Percentiles rank a stretch among this genome's conserved stretches.
These are phyloP conservation scores for Tillandsia leiboldiana DNA, from an alignment of 176 grass and related monocot species.

Conservation along the genomic window DNA sequence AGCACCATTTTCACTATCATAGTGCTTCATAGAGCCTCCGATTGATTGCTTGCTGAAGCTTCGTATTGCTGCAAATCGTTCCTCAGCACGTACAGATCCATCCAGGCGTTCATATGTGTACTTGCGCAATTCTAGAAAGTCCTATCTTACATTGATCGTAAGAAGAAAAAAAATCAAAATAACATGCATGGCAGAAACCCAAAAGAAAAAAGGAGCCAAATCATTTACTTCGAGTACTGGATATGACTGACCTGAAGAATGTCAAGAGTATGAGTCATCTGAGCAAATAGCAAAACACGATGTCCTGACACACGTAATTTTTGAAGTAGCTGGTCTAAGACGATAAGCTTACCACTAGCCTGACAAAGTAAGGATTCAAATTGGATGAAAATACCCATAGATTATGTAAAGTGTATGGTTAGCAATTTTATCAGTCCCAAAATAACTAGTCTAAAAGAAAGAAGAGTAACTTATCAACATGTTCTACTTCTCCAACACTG, in stretches of 20 bases:
- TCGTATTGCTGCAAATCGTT: slow-evolving; percentile 89
- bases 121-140: slow-evolving; percentile 81
- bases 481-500: not conserved
- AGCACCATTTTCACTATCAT: slow-evolving; percentile 43
- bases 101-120: slow-evolving; percentile 88
- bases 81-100: slow-evolving; percentile 92
- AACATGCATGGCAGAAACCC: not conserved
- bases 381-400: not conserved
- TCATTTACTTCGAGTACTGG: slow-evolving; percentile 4
- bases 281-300: slow-evolving; percentile 90
- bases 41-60: slow-evolving; percentile 55
- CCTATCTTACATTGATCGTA: slow-evolving; percentile 33
- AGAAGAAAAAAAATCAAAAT: slow-evolving; percentile 3
- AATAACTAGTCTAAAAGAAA: slow-evolving; percentile 6
- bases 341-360: slow-evolving; percentile 91
- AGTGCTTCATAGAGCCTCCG: slow-evolving; percentile 29
- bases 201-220: slow-evolving; percentile 6
- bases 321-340: slow-evolving; percentile 69
- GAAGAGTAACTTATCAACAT: not conserved
- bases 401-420: not conserved
- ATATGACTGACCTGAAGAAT: slow-evolving; percentile 78
- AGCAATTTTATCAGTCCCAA: not conserved
- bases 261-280: slow-evolving; percentile 95
- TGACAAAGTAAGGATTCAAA: slow-evolving; percentile 24
- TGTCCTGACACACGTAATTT: slow-evolving; percentile 61